A percentile compares a stretch with the other conserved stretches of the same genome.
These are phyloP conservation scores for Helicosporidium sp. DNA, from an alignment of 139 green algal genomes.

Conservation along the genomic window DNA sequence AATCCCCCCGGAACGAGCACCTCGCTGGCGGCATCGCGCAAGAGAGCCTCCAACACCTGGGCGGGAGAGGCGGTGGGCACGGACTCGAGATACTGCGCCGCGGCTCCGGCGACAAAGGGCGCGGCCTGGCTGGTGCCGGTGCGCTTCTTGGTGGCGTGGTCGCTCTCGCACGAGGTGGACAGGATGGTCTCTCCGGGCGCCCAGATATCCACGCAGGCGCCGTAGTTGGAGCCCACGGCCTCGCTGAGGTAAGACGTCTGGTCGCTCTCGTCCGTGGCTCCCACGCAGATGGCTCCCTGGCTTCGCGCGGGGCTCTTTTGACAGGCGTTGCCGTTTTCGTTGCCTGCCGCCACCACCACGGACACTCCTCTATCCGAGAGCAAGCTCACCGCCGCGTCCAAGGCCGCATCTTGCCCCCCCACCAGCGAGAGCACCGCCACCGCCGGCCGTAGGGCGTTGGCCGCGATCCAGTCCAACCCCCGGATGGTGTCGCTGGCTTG, in stretches of 20 bases:
- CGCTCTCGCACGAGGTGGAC: not conserved
- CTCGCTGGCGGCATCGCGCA: not conserved
- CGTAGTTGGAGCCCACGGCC: slow-evolving; percentile 23
- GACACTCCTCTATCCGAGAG: slow-evolving; percentile 20
- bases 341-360: slow-evolving; percentile 36
- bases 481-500: slow-evolving; percentile 24
- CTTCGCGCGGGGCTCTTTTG: slow-evolving; percentile 13
- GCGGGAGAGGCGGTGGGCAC: not conserved
- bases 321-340: slow-evolving; percentile 20
- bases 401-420: slow-evolving; percentile 2
- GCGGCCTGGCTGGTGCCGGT: slow-evolving; percentile 15
- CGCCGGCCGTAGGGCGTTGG: slow-evolving; percentile 30
- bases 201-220: slow-evolving; percentile 25
- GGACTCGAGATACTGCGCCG: slow-evolving; percentile 4
- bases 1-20: not conserved
- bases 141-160: slow-evolving; percentile 1
- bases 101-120: slow-evolving; percentile 12
- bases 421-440: slow-evolving; percentile 41
- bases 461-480: slow-evolving; percentile 42
- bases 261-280: slow-evolving; percentile 9
- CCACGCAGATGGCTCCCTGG: slow-evolving; percentile 12
- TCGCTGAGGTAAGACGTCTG: slow-evolving; percentile 11
- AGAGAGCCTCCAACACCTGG: not conserved
- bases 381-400: slow-evolving; percentile 33
- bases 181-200: slow-evolving; percentile 22